Evolutionary conservation across 176 grass and related monocot species (phyloP).

Genomic region (Eleusine coracana): DNA sequence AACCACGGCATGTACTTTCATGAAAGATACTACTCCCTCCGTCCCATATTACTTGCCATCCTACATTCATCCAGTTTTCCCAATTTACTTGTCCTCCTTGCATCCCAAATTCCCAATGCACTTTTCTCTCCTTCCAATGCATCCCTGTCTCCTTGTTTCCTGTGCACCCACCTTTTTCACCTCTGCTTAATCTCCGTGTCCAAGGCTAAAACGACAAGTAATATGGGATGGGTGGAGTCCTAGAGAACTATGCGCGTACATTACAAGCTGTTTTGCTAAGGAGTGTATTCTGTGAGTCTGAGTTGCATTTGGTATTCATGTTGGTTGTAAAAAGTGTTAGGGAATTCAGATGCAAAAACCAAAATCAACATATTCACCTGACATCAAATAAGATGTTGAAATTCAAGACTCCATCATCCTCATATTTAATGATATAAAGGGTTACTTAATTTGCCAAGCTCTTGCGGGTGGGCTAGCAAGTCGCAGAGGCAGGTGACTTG

Average conservation of each 20-base stretch:
- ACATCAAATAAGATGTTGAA: not conserved
- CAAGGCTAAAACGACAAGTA: no score
- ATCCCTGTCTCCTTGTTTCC: no score
- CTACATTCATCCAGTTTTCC: no score
- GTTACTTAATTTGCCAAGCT: not conserved
- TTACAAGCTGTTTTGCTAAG: not conserved
- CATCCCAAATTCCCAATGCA: no score
- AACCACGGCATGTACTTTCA: constrained; percentile 3
- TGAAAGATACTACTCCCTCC: constrained; percentile 9
- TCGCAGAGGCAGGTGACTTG: no score
- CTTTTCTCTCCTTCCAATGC: no score
- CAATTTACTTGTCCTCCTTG: no score
- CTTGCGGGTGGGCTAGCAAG: no score
- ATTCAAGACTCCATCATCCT: not conserved
- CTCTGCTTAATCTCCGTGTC: no score
- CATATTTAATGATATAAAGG: not conserved
- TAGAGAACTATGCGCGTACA: not conserved
- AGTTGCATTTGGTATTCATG: constrained; percentile 2
- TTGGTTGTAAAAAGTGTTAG: not conserved
- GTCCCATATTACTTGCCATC: no score
- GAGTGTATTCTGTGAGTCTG: not conserved
- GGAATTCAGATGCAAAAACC: not conserved
- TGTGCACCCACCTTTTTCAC: no score
- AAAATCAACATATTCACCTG: not conserved
- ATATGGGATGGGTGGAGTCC: no score